Evolutionary conservation across 1,139 yeast genomes (phyloP).

Genomic region (Saccharomyces hybrid): DNA sequence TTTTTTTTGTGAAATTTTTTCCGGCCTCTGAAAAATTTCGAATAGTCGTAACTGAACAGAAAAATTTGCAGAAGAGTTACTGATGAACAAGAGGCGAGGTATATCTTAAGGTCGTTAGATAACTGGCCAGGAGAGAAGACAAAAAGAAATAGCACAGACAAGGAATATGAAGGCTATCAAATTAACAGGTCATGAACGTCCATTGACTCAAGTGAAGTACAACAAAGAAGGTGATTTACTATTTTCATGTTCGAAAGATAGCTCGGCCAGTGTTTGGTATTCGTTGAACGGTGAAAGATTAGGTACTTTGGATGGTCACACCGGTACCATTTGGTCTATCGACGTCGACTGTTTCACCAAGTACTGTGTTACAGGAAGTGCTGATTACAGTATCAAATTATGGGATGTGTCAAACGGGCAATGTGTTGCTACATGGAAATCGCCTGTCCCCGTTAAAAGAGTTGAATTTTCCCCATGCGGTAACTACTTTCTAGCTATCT

Average conservation of each 20-base stretch:
- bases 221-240: conserved; percentile 93
- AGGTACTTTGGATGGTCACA: conserved; percentile 86
- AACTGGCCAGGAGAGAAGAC: neutral
- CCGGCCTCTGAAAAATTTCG: neutral
- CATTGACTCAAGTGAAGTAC: conserved; percentile 84
- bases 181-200: conserved; percentile 78
- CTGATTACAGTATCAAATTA: conserved; percentile 77
- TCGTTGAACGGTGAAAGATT: conserved; percentile 94
- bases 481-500: conserved; percentile 60
- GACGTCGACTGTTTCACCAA: conserved; percentile 70
- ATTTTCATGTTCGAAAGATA: conserved; percentile 89
- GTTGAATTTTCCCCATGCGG: conserved; percentile 81
- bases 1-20: neutral
- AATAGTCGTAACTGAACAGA: neutral
- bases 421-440: conserved; percentile 64
- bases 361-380: conserved; percentile 80
- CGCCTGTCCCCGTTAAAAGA: conserved; percentile 82
- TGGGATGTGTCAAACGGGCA: conserved; percentile 83
- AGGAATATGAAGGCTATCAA: conserved; percentile 45
- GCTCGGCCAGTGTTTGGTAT: conserved; percentile 85
- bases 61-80: neutral
- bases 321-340: conserved; percentile 93
- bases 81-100: neutral
- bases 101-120: neutral
- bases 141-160: neutral